Evolutionary conservation across 2,329 filamentous ascomycete genomes (phyloP).

Genomic region (Epichloe typhina): DNA sequence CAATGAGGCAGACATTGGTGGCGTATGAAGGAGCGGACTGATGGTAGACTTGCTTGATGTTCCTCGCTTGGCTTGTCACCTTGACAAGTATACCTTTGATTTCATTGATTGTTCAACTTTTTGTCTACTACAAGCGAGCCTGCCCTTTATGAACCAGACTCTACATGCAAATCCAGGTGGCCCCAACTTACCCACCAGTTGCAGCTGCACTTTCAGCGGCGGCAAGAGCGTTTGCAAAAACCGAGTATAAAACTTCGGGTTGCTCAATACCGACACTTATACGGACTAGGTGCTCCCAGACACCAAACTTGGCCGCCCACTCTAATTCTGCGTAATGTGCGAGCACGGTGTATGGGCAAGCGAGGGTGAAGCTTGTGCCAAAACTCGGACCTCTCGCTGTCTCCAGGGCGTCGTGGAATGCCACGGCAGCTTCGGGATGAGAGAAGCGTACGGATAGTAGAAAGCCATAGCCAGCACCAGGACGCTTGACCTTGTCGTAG

Average conservation of each 20-base stretch:
- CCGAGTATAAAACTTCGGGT: background rate
- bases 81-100: no score
- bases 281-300: conserved; percentile 5
- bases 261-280: conserved; percentile 7
- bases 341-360: conserved; percentile 18
- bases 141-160: no score
- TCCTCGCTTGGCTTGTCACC: no score
- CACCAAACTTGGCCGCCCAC: conserved; percentile 16
- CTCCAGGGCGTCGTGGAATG: conserved; percentile 31
- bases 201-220: background rate
- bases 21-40: no score
- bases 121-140: no score
- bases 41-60: no score
- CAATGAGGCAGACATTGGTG: no score
- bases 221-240: background rate
- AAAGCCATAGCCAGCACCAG: conserved; percentile 32
- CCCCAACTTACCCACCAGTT: no score
- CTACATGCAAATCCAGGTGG: no score
- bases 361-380: conserved; percentile 32
- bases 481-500: conserved; percentile 21
- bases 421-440: conserved; percentile 17
- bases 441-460: conserved; percentile 33
- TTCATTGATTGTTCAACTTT: no score
- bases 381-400: conserved; percentile 33
- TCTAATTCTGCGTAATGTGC: conserved; percentile 15